These are phyloP conservation scores for Fraxinus cuspidata DNA, from an alignment of 257 asterid genomes.

Conservation along the genomic window DNA sequence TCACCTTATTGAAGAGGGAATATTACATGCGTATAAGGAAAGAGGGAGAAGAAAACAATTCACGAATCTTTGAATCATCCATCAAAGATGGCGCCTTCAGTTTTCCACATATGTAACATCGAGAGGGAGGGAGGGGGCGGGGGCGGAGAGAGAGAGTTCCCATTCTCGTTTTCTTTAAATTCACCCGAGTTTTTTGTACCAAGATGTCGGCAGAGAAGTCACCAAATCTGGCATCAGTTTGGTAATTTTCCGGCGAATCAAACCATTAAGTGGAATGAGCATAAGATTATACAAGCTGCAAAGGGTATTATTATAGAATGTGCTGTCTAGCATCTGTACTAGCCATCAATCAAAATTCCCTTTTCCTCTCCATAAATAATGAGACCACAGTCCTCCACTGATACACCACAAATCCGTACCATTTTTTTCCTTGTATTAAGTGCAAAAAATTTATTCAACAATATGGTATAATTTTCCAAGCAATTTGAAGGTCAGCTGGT, in stretches of 20 bases:
- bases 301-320: constrained; percentile 66
- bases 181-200: constrained; percentile 22
- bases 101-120: constrained; percentile 41
- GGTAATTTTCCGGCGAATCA: constrained; percentile 37
- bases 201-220: constrained; percentile 24
- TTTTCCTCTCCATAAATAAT: constrained; percentile 61
- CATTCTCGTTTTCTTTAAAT: constrained; percentile 23
- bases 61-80: constrained; percentile 60
- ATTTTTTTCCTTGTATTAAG: not conserved
- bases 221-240: constrained; percentile 23
- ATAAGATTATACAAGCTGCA: too few species aligned
- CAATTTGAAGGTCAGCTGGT: constrained; percentile 84
- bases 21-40: not conserved
- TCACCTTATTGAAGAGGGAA: too few species aligned
- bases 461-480: constrained; percentile 85
- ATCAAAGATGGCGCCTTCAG: constrained; percentile 38
- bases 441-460: not conserved
- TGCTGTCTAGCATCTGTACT: constrained; percentile 59
- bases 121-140: constrained; percentile 10
- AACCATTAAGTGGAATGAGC: too few species aligned
- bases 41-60: not conserved
- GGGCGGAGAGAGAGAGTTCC: constrained; percentile 28
- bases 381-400: constrained; percentile 28
- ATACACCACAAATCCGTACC: too few species aligned
- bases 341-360: constrained; percentile 42